Percentiles rank a stretch among this genome's conserved stretches.
Conservation (phyloP, 1,284 basidiomycete species). For the Microbotryum saponariae region DNA sequence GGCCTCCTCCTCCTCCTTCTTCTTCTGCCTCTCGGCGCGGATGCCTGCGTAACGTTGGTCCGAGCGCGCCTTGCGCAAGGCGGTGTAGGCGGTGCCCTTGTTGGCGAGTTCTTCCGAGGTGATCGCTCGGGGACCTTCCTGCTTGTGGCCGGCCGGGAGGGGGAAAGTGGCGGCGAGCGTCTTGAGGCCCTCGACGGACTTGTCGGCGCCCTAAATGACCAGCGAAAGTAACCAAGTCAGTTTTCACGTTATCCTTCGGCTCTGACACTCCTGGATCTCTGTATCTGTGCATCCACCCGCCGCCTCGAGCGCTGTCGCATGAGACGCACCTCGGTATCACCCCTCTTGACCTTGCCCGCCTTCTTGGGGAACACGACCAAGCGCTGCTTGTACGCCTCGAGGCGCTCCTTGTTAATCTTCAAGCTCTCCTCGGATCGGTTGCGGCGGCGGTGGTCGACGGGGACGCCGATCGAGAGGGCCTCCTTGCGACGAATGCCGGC, state of each 20-base stretch:
- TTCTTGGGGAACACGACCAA: constrained; percentile 81
- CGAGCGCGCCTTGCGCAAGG: constrained; percentile 81
- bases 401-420: constrained; percentile 86
- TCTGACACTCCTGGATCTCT: too few relatives aligned
- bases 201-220: constrained; percentile 63
- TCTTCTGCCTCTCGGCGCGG: constrained; percentile 58
- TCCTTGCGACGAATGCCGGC: constrained; percentile 93
- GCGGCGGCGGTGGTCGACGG: constrained; percentile 94
- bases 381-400: constrained; percentile 82
- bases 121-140: constrained; percentile 86
- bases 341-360: constrained; percentile 89
- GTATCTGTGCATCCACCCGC: too few relatives aligned
- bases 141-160: constrained; percentile 58
- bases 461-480: constrained; percentile 85
- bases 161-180: constrained; percentile 46
- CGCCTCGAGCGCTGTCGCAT: constrained; percentile 9
- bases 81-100: constrained; percentile 58
- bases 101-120: constrained; percentile 84
- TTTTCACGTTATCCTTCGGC: too few relatives aligned
- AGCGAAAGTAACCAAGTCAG: constrained; percentile 2
- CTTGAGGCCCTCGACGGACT: constrained; percentile 71
- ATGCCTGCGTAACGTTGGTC: constrained; percentile 76
- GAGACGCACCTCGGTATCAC: constrained; percentile 73
- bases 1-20: constrained; percentile 88
- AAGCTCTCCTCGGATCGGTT: constrained; percentile 95